Evolutionary conservation across 192 early-diverging fungal species (phyloP).

Genomic region (Coemansia reversa): DNA sequence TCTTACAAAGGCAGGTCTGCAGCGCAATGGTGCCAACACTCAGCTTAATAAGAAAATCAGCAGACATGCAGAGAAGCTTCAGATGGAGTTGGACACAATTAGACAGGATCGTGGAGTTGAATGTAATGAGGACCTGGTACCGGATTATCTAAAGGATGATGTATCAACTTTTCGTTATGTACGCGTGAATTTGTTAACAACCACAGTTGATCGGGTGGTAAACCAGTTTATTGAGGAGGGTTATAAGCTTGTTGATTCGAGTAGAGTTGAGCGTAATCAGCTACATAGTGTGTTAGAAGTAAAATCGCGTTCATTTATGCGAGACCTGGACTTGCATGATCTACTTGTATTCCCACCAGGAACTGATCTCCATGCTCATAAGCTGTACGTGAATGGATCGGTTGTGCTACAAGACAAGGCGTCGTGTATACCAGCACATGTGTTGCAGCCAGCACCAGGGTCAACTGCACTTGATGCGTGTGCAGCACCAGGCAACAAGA

Average conservation of each 20-base stretch:
- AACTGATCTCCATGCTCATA: conserved; percentile 86
- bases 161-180: conserved; percentile 76
- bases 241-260: conserved; percentile 51
- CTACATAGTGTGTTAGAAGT: conserved; percentile 10
- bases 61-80: conserved; percentile 67
- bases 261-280: not conserved
- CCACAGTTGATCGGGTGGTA: conserved; percentile 69
- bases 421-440: conserved; percentile 89
- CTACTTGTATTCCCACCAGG: conserved; percentile 83
- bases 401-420: conserved; percentile 96
- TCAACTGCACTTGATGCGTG: conserved; percentile 85
- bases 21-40: conserved; percentile 53
- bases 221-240: conserved; percentile 60
- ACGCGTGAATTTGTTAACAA: conserved; percentile 81
- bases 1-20: conserved; percentile 73
- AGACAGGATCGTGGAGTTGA: conserved; percentile 67
- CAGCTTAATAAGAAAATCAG: conserved; percentile 67
- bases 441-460: conserved; percentile 61
- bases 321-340: conserved; percentile 78
- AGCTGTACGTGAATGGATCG: conserved; percentile 67
- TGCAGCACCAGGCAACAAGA: conserved; percentile 98
- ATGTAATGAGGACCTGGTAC: conserved; percentile 71
- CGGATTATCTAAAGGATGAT: conserved; percentile 56
- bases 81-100: conserved; percentile 73
- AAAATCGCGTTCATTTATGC: conserved; percentile 25